Evolutionary conservation across 2,329 filamentous ascomycete species (phyloP).

Genomic region (Aureobasidium sp.): DNA sequence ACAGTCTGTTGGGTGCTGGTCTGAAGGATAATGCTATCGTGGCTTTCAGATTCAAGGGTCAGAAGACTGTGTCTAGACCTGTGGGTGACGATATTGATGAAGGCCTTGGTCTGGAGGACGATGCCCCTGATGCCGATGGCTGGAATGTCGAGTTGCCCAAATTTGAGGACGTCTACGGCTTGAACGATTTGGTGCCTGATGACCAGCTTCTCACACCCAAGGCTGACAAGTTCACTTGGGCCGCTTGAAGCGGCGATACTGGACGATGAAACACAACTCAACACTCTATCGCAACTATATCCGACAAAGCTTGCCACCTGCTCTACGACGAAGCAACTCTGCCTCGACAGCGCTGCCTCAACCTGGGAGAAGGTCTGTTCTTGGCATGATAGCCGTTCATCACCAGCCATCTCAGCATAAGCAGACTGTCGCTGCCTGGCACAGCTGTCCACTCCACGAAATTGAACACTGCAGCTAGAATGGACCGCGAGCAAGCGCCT

Average conservation of each 20-base stretch:
- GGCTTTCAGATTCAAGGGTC: conserved; percentile 26
- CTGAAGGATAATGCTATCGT: conserved; percentile 26
- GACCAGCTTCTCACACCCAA: conserved; percentile 7
- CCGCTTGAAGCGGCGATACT: background rate
- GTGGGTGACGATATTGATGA: conserved; percentile 16
- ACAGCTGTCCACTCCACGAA: no score
- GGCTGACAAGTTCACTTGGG: conserved; percentile 9
- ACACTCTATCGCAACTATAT: no score
- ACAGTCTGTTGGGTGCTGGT: conserved; percentile 29
- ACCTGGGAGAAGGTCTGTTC: no score
- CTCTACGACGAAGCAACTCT: no score
- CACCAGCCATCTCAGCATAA: no score
- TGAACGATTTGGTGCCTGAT: conserved; percentile 11
- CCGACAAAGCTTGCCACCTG: no score
- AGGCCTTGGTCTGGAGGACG: conserved; percentile 15
- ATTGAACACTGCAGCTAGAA: no score
- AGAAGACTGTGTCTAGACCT: background rate
- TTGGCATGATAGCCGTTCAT: no score
- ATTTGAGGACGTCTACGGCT: conserved; percentile 13
- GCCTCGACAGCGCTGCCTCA: no score
- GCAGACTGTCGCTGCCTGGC: no score
- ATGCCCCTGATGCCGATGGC: conserved; percentile 8
- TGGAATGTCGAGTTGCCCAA: conserved; percentile 14
- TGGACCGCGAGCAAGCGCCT: no score
- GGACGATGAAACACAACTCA: background rate